A percentile compares a stretch with the other conserved stretches of the same genome.
Evolutionary conservation across 176 grass and related monocot species (phyloP).

Genomic region (Aechmea fasciata): DNA sequence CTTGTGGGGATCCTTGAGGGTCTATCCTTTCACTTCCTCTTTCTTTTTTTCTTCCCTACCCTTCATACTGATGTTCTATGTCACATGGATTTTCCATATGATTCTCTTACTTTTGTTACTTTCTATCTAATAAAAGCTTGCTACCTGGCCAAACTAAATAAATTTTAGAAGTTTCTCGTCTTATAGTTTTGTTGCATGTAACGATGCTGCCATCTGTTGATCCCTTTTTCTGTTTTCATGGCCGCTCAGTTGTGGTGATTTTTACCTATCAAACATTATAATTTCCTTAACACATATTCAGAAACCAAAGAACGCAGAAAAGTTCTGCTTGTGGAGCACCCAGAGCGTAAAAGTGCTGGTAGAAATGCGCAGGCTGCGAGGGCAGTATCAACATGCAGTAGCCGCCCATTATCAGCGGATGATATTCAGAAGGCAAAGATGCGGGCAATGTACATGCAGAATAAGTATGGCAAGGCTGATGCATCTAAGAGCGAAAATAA

Average conservation of each 20-base stretch:
- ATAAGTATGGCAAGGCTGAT: slow-evolving; percentile 80
- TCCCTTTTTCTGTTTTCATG: neutral
- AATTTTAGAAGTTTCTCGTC: no score
- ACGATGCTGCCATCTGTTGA: neutral
- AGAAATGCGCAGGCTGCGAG: slow-evolving; percentile 52
- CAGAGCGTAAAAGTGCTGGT: slow-evolving; percentile 44
- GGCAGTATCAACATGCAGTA: slow-evolving; percentile 42
- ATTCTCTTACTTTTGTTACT: neutral
- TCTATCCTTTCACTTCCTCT: neutral
- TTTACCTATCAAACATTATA: neutral
- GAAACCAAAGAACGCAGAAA: slow-evolving; percentile 84
- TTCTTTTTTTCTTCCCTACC: neutral
- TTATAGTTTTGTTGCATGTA: no score
- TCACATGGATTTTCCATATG: neutral
- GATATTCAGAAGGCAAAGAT: slow-evolving; percentile 99
- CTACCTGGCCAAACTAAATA: no score
- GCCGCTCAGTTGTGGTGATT: neutral
- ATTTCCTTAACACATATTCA: slow-evolving; percentile 66
- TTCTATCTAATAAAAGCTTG: neutral
- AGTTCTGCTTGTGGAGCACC: slow-evolving; percentile 76
- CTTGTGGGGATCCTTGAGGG: neutral
- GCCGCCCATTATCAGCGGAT: slow-evolving; percentile 83
- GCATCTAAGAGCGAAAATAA: slow-evolving; percentile 35
- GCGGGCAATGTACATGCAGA: slow-evolving; percentile 91
- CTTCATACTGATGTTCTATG: neutral